Conservation (phyloP, 148 eudicot genomes). For the Suaeda aralocaspica region DNA sequence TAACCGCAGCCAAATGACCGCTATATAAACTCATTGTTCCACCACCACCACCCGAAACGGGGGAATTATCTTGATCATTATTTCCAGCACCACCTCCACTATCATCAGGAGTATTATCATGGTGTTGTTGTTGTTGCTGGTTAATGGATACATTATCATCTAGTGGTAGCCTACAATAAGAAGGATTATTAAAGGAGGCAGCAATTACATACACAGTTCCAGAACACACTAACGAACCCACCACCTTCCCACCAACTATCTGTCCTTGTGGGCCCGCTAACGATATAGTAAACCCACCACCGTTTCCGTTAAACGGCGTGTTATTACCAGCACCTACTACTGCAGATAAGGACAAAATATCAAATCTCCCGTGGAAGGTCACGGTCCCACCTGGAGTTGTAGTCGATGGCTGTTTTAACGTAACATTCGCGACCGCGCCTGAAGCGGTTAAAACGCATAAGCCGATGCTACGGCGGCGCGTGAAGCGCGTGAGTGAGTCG, state of each 20-base stretch:
- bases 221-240: slow-evolving; percentile 39
- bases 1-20: slow-evolving; percentile 8
- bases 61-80: slow-evolving; percentile 15
- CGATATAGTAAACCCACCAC: slow-evolving; percentile 43
- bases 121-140: slow-evolving; percentile 6
- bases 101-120: background rate
- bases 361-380: slow-evolving; percentile 50
- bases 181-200: slow-evolving; percentile 52
- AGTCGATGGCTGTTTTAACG: slow-evolving; percentile 41
- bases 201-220: slow-evolving; percentile 59
- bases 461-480: slow-evolving; percentile 41
- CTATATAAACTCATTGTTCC: slow-evolving; percentile 12
- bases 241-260: slow-evolving; percentile 67
- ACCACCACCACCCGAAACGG: slow-evolving; percentile 28
- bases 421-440: slow-evolving; percentile 51
- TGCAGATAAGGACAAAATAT: slow-evolving; percentile 36
- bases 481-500: slow-evolving; percentile 41
- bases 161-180: slow-evolving; percentile 45
- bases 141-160: too few species aligned
- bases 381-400: slow-evolving; percentile 36
- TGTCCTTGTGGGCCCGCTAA: slow-evolving; percentile 82
- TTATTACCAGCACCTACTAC: slow-evolving; percentile 20
- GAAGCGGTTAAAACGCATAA: slow-evolving; percentile 49
- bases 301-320: slow-evolving; percentile 4
- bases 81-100: slow-evolving; percentile 5